These are phyloP conservation scores for Candida sp. DNA, from an alignment of 1,139 yeast genomes.

Conservation along the genomic window DNA sequence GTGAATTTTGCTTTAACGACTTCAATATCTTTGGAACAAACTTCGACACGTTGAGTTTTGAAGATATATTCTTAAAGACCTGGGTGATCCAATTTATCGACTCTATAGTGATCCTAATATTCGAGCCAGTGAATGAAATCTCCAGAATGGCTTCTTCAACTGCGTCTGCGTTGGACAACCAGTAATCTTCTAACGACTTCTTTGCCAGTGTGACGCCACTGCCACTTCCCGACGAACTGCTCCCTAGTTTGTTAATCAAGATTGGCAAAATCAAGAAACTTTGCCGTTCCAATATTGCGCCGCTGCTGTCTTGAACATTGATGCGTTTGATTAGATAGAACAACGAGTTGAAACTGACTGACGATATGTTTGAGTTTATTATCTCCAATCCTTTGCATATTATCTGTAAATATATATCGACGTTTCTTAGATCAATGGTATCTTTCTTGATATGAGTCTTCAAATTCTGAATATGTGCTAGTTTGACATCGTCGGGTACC, in stretches of 20 bases:
- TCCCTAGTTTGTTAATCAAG: constrained; percentile 54
- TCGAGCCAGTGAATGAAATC: constrained; percentile 50
- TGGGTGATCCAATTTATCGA: constrained; percentile 37
- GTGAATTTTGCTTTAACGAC: constrained; percentile 2
- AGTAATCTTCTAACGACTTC: constrained; percentile 65
- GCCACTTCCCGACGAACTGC: constrained; percentile 37
- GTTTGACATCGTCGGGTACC: constrained; percentile 27
- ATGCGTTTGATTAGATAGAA: constrained; percentile 81
- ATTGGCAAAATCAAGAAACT: constrained; percentile 60
- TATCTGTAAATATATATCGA: constrained; percentile 62
- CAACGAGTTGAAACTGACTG: constrained; percentile 64
- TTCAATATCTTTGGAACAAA: constrained; percentile 25
- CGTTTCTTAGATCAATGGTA: constrained; percentile 56
- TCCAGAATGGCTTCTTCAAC: constrained; percentile 56
- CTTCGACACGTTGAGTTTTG: constrained; percentile 32
- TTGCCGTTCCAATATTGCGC: constrained; percentile 48
- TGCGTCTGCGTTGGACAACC: constrained; percentile 63
- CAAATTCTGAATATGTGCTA: constrained; percentile 49
- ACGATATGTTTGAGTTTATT: constrained; percentile 43
- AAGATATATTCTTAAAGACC: constrained; percentile 32
- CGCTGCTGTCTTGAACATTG: constrained; percentile 67
- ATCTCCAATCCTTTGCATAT: constrained; percentile 51
- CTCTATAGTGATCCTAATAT: constrained; percentile 51
- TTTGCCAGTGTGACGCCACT: constrained; percentile 33
- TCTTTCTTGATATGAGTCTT: constrained; percentile 76